A percentile compares a stretch with the other conserved stretches of the same genome.
Evolutionary conservation across 169 alveolate genomes (phyloP).

Genomic region (Plasmodium vivax): DNA sequence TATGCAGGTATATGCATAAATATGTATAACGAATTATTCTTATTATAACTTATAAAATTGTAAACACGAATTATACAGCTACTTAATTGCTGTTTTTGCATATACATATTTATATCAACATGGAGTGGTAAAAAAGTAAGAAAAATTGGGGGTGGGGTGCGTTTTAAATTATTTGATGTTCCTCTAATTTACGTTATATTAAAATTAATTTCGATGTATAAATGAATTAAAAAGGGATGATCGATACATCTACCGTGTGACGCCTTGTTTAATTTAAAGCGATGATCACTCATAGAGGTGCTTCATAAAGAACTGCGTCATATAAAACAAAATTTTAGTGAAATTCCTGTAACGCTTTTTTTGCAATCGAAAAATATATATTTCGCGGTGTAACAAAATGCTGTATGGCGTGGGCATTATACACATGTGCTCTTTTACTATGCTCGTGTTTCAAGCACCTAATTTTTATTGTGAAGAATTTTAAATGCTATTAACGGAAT

Average conservation of each 20-base stretch:
- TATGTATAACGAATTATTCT: background rate
- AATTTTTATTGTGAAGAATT: background rate
- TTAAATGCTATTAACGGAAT: no score
- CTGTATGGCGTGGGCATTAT: background rate
- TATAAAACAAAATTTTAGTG: background rate
- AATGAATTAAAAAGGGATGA: background rate
- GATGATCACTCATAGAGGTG: background rate
- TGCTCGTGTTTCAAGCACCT: no score
- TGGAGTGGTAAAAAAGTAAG: background rate
- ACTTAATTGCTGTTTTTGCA: background rate
- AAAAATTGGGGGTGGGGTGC: background rate
- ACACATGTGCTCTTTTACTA: background rate
- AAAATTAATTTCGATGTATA: background rate
- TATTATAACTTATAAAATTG: background rate
- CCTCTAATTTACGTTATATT: background rate
- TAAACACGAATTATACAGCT: background rate
- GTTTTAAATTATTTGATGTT: background rate
- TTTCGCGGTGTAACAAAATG: background rate
- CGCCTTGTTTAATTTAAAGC: background rate
- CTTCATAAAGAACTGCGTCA: background rate
- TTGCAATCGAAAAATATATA: background rate
- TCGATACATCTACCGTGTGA: background rate
- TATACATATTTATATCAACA: background rate
- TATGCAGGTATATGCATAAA: background rate
- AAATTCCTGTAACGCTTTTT: background rate